Evolutionary conservation across 306 rosid genomes (phyloP), one percentile per base, ranked within the genome.

Genomic region (Gynostemma pentaphyllum): DNA sequence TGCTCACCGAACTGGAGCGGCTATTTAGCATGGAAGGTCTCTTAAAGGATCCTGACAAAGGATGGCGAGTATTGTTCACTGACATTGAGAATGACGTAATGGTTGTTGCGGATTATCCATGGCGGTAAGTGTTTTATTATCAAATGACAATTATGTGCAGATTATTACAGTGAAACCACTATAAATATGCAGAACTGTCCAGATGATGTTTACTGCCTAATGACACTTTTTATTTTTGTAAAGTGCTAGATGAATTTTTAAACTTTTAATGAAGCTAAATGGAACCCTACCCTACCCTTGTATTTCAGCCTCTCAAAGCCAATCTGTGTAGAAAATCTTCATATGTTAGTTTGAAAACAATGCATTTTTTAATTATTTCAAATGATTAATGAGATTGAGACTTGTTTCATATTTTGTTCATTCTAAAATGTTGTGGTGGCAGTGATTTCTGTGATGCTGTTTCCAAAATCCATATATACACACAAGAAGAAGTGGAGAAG

Each of bases 11-110:
- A 74, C 89, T 91, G 45, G 97, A 91, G 87, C 78, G 85, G 64
- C 80, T 91, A 14, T 91, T 87, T 81, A 73, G 87, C 86, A 91
- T 91, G 97, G 97, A 91, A 79, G 96, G 96, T 34, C 92, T 91
- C 70, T 83, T 91, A 8, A 79, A 63, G 69, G 92, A 83, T 75
- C 89, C 95, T 59, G 69, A 61, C 29, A 82, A 85, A 75, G 97
- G 96, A 65, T 91, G 97, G 97, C 79, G 82, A 66, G 77, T 91
- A 74, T 79, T 91, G 69, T 91, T 83, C 75, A 87, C 96, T 0
- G 97, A 91, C 78, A 87, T 87, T 2, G 96, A 91, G 83, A 85
- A 87, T 37, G 97, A 85, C 74, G 87, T 91, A n/a, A 91, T 91
- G 97, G 96, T 85, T 27, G 97, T 82, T 16, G 97, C 95, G 42